These are phyloP conservation scores for Neurospora tetraspora DNA, from an alignment of 495 filamentous ascomycete species.

Conservation along the genomic window DNA sequence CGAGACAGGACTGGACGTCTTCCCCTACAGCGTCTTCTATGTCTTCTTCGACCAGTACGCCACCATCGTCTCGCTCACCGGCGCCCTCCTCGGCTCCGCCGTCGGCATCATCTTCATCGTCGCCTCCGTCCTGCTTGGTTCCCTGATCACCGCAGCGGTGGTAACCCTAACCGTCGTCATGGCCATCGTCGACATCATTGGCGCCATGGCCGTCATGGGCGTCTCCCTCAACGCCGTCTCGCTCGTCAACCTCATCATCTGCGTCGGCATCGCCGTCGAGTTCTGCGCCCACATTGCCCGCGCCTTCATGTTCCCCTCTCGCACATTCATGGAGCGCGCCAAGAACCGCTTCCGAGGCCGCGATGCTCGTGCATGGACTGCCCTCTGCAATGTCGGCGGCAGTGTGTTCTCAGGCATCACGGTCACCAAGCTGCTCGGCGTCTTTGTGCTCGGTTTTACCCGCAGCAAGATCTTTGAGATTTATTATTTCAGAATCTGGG, in stretches of 20 bases:
- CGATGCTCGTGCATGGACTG: conserved; percentile 83
- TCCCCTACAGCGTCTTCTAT: conserved; percentile 94
- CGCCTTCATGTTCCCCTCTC: conserved; percentile 87
- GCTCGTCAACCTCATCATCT: conserved; percentile 95
- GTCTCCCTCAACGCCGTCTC: conserved; percentile 95
- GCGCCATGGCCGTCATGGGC: conserved; percentile 78
- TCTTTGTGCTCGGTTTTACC: conserved; percentile 88
- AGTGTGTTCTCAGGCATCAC: conserved; percentile 95
- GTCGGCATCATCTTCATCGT: conserved; percentile 74
- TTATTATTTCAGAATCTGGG: conserved; percentile 96
- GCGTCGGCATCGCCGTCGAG: conserved; percentile 89
- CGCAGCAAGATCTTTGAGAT: conserved; percentile 98
- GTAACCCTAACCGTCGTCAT: conserved; percentile 80
- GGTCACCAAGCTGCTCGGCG: conserved; percentile 86
- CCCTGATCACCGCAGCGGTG: conserved; percentile 67
- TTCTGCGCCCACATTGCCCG: conserved; percentile 96
- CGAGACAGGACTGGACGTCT: conserved; percentile 63
- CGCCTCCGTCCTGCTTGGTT: conserved; percentile 71
- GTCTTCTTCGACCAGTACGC: conserved; percentile 98
- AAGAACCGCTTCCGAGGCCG: conserved; percentile 57
- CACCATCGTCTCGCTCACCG: conserved; percentile 68
- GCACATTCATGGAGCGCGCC: conserved; percentile 64
- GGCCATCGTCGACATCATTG: conserved; percentile 91
- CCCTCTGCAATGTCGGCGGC: conserved; percentile 84
- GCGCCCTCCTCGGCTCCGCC: conserved; percentile 68